These are phyloP conservation scores for Penicillium sp. DNA, from an alignment of 2,329 filamentous ascomycete genomes.

Conservation along the genomic window DNA sequence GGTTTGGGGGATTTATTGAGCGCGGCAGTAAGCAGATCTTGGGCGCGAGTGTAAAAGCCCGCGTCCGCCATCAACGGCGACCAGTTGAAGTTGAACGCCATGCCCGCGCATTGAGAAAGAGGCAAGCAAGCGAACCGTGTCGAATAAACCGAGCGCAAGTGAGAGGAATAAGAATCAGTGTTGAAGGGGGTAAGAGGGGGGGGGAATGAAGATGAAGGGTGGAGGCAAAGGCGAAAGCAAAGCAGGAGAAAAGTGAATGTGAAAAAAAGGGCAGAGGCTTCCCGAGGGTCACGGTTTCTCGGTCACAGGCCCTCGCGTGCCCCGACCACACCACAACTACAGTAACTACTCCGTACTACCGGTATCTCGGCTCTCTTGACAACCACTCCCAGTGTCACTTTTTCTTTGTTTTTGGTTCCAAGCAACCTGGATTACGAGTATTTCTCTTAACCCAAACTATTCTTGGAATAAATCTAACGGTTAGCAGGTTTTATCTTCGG, in stretches of 20 bases:
- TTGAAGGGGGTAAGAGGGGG: slow-evolving; percentile 15
- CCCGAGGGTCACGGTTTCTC: slow-evolving; percentile 18
- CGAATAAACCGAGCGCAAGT: slow-evolving; percentile 2
- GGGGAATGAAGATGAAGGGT: slow-evolving; percentile 4
- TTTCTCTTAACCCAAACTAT: not conserved
- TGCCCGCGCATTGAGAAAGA: slow-evolving; percentile 53
- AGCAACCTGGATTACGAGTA: not conserved
- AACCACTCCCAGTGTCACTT: not conserved
- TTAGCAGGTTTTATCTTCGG: not conserved
- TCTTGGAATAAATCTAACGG: not conserved
- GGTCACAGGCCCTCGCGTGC: slow-evolving; percentile 21
- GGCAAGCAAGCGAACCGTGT: slow-evolving; percentile 10
- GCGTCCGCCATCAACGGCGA: slow-evolving; percentile 96
- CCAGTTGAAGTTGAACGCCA: slow-evolving; percentile 99
- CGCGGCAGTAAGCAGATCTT: slow-evolving; percentile 91
- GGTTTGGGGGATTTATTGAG: slow-evolving; percentile 98
- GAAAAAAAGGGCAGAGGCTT: slow-evolving; percentile 18
- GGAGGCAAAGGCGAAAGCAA: slow-evolving; percentile 9
- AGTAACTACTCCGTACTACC: not conserved
- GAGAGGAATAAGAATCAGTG: not conserved
- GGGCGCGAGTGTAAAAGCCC: slow-evolving; percentile 84
- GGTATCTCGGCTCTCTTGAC: not conserved
- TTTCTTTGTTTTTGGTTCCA: not conserved
- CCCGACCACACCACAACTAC: slow-evolving; percentile 10
- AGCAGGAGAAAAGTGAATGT: slow-evolving; percentile 11